Evolutionary conservation across 371 early-diverging fungal genomes (phyloP), one percentile per base, ranked within the genome.

Genomic region (Rhizopus sp.): DNA sequence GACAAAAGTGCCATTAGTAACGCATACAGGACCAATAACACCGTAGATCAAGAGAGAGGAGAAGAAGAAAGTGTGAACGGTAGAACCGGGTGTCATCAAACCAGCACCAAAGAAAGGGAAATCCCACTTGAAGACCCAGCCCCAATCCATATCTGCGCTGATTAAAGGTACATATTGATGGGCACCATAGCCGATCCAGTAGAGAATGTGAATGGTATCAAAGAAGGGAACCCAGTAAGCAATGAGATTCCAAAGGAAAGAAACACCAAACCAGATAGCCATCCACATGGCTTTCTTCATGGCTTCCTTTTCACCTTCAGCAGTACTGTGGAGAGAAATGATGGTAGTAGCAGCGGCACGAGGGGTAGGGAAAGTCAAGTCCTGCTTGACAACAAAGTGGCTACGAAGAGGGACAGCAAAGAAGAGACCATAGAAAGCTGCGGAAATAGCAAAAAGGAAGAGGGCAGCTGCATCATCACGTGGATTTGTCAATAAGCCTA

Each of bases 401-500:
- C 70, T 44, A 49, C 90, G 86, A 32, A 90, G 84, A 40, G 90
- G 90, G 34, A 90, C 77, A 50, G 87, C 88, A 60, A 88, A 90
- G 74, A 88, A 90, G 33, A 88, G 68, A 57, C 90, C 90, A 39
- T 85, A 87, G 75, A 85, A 85, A n/a, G 88, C 84, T 34, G 84
- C 73, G 50, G 77, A 75, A 44, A 76, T 72, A 7, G 87, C 79
- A 78, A 86, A 87, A 17, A 74, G 66, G 3, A 77, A 51, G 17
- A 85, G 71, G 17, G 80, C 69, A 38, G 70, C 81, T 35, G 79
- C 70, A 61, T 84, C 85, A 9, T 77, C 69, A 32, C 67, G 50
- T 30, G 82, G 81, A 1, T 63, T 68, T 10, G 70, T 71, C 75
- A 83, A 72, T 23, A 88, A 59, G 37, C 85, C 82, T 37, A 88